Conservation (phyloP, 768 basidiomycete species). For the Leccinum arenicola region DNA sequence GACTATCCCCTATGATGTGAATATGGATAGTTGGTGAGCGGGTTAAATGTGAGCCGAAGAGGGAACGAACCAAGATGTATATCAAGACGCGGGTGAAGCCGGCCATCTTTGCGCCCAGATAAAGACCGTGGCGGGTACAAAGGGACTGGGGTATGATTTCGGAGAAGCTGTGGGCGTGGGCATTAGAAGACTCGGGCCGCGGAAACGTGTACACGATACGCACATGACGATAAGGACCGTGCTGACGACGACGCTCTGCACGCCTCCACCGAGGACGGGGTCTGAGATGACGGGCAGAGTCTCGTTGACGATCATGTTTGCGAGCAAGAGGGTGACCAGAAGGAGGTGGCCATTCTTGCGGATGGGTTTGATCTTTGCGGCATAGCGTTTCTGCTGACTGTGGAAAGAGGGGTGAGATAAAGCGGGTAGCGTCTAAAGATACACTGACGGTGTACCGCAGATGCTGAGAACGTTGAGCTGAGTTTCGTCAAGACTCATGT, state of each 20-base stretch:
- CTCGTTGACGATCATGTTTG: conserved; percentile 93
- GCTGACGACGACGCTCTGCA: conserved; percentile 74
- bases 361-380: conserved; percentile 83
- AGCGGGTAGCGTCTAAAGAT: not conserved
- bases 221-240: conserved; percentile 87
- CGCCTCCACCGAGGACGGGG: conserved; percentile 74
- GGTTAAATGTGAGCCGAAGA: not conserved
- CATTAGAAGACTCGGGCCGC: not conserved
- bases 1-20: conserved; percentile 53
- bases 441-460: conserved; percentile 74
- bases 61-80: conserved; percentile 52
- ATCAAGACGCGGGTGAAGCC: conserved; percentile 65
- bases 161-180: conserved; percentile 55
- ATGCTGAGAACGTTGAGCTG: conserved; percentile 86
- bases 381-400: conserved; percentile 77
- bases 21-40: not conserved
- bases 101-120: conserved; percentile 86
- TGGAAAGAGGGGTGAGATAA: not conserved
- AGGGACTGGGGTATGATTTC: conserved; percentile 92
- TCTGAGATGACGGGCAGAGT: conserved; percentile 82
- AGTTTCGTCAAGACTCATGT: conserved; percentile 91
- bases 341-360: conserved; percentile 81
- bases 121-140: conserved; percentile 89
- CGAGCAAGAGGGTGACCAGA: conserved; percentile 77
- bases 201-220: conserved; percentile 32